Evolutionary conservation across 2,329 filamentous ascomycete genomes (phyloP), one percentile per base, ranked within the genome.

Genomic region (Aaosphaeria arxii): DNA sequence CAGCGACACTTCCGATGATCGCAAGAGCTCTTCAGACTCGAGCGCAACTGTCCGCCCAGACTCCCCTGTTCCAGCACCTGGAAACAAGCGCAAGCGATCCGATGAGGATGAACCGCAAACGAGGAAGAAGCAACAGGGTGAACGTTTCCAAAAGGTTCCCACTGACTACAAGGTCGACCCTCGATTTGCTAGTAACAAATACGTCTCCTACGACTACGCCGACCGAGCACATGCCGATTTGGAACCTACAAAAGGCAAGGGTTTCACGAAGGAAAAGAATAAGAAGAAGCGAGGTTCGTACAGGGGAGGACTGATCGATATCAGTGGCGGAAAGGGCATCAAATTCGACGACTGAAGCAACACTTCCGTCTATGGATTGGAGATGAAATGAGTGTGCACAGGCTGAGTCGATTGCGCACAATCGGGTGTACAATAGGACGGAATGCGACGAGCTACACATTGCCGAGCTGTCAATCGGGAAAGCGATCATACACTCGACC

Each of bases 241-340:
- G 54, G 89, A 91, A 43, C 82, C 96, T 36, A 97, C 92, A 31
- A 89, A 87, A 69, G 94, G 94, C 63, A 97, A 96, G 76, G 91
- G 90, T 4, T 99, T 99, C 74, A 97, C 92, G 51, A 99, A 99
- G 79, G 94, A 97, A 78, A 99, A 99, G 85, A 99, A 99, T 76
- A 99, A 99, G 69, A 74, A 75, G 64, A 76, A 77, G 67, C 81
- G 85, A 60, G 94, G 94, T 44, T 89, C 87, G 57, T 99, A 96
- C 79, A 85, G 88, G 42, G 94, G 94, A 40, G 94, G 94, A 5
- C 73, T 81, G 45, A 95, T 99, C 62, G 91, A 99, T 67, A 88
- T 92, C 45, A 74, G 80, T 11, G 84, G 86, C 17, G 87, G 87
- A 55, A 91, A 92, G 73, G 87, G 89, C 49, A 88, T 96, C 76